Base-by-base conservation (phyloP, 768 basidiomycete species). In the Sarcomyxa edulis region DNA sequence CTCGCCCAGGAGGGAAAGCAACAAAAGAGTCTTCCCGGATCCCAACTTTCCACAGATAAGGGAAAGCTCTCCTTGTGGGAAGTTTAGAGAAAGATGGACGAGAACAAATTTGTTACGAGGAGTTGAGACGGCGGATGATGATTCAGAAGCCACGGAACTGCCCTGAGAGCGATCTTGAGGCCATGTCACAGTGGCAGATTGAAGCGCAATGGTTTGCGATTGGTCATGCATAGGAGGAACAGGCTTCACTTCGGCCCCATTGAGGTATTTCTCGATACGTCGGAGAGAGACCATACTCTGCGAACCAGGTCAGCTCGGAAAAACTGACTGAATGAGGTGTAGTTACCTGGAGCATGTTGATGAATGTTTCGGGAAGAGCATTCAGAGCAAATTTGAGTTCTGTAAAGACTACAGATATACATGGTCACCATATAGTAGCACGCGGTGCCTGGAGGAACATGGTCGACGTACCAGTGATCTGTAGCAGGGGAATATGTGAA, bases 121-220 rank as follows among this genome's bases (percentile, higher is more conserved):
- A 1, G 91, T 92, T 0, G 84, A 61, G 2, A 78, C 68, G 11
- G 65, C 68, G 3, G 82, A 83, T 2, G 81, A 62, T 3, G 71
- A 61, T 2, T 51, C 46, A 40, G 67, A 71, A 2, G 43, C 21
- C 27, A 18, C 44, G 16, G 53, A 52, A 18, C 72, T 68, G n/a
- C 58, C 49, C 30, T 61, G 62, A 15, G 58, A 43, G 24, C 85
- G 77, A 45, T 92, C 88, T 48, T 83, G 80, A 0, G 93, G 87
- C 93, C 93, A 97, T 2, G 90, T 89, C 33, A 91, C 69, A 1
- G 89, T 95, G 26, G 89, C 91, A 7, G 84, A 85, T 53, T 84
- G 84, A 48, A 94, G 74, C 1, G 81, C 71, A 37, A 94, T 80
- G 3, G 64, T 72, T 35, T 71, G 65, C n/a, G 71, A 68, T 46